Percentiles rank a stretch among this genome's conserved stretches.
Evolutionary conservation across 2,329 filamentous ascomycete genomes (phyloP).

Genomic region (Coniella vitis): DNA sequence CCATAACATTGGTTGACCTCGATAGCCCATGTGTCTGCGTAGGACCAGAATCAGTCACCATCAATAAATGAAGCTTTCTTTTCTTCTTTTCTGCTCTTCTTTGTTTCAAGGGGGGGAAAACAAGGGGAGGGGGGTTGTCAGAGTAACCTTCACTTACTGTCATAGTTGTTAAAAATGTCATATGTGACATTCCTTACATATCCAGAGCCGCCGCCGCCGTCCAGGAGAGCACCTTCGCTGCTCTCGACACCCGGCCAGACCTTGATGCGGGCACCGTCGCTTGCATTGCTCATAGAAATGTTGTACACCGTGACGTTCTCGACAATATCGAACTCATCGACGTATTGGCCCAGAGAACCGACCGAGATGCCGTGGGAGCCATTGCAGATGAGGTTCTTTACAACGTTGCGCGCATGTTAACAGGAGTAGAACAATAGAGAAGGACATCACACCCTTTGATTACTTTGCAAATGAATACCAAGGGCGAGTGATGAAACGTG

Average conservation of each 20-base stretch:
- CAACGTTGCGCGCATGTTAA: too few relatives aligned
- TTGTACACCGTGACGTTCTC: conserved; percentile 49
- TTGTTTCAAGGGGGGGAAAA: too few relatives aligned
- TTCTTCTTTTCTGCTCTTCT: too few relatives aligned
- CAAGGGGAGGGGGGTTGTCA: too few relatives aligned
- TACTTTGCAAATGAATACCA: too few relatives aligned
- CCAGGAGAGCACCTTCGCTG: conserved; percentile 1
- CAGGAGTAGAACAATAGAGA: too few relatives aligned
- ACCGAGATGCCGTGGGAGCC: conserved; percentile 57
- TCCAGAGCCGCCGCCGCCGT: conserved; percentile 10
- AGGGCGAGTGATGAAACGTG: conserved; percentile 41
- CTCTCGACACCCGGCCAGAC: conserved; percentile 36
- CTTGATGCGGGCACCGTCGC: conserved; percentile 57
- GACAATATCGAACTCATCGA: conserved; percentile 50
- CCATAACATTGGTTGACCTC: conserved; percentile 58
- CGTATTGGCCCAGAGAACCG: conserved; percentile 54
- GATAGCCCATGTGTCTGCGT: conserved; percentile 40
- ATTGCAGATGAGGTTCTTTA: conserved; percentile 54
- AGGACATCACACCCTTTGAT: too few relatives aligned
- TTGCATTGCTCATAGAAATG: conserved; percentile 38
- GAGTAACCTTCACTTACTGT: too few relatives aligned
- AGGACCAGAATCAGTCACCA: not conserved
- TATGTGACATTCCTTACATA: conserved; percentile 37
- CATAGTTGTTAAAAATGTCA: conserved; percentile 47
- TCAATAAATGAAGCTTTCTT: too few relatives aligned